These are phyloP conservation scores for Isatis lusitanica DNA, from an alignment of 441 rosid species.

Conservation along the genomic window DNA sequence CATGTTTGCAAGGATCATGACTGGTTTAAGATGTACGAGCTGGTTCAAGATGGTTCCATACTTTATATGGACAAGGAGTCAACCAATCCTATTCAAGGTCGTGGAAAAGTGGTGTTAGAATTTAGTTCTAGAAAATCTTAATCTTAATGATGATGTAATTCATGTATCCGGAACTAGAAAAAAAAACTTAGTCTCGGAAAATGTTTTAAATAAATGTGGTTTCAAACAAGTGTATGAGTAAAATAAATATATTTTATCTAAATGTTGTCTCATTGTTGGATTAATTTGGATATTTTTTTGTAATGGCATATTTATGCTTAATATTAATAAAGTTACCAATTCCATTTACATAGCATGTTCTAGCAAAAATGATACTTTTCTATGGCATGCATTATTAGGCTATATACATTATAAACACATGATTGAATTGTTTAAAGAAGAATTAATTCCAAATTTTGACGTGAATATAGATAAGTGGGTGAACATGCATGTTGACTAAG, in stretches of 20 bases:
- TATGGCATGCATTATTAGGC: conserved; percentile 5
- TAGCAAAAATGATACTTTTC: not conserved
- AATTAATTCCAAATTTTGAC: not conserved
- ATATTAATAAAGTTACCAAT: not conserved
- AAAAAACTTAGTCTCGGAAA: not conserved
- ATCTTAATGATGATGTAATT: not conserved
- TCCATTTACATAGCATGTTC: not conserved
- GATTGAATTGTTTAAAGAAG: not conserved
- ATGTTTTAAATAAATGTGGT: not conserved
- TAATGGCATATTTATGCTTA: conserved; percentile 1
- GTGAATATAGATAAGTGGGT: not conserved
- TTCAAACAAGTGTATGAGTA: conserved; percentile 1
- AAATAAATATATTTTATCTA: not conserved
- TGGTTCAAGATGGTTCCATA: not conserved
- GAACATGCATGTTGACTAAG: not conserved
- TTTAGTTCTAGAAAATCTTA: not conserved
- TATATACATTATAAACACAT: not conserved
- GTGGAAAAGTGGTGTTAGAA: conserved; percentile 4
- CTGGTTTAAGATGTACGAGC: not conserved
- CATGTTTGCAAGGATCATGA: conserved; percentile 8
- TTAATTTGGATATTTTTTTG: not conserved
- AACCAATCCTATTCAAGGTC: not conserved
- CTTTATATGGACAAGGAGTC: conserved; percentile 7
- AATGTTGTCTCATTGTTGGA: not conserved
- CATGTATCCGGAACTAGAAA: not conserved